phyloP scores from a whole-genome alignment of 2,329 filamentous ascomycete species.

The Trichoderma atrobrunneum region DNA sequence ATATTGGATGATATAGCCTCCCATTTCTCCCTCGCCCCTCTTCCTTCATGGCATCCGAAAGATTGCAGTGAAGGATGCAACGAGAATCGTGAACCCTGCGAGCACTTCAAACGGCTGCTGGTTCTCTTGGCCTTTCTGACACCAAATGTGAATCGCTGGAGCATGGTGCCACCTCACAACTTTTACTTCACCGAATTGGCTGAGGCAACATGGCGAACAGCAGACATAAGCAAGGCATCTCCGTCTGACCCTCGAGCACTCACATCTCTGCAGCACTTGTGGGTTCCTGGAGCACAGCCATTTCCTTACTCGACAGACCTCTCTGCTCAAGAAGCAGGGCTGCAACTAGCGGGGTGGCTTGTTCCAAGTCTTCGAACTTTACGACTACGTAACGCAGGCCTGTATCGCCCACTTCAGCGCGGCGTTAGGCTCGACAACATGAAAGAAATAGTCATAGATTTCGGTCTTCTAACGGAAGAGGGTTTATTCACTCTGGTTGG shows the following conservation, averaged over 20 bases:
- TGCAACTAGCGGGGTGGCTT: neutral
- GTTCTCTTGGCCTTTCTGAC: neutral
- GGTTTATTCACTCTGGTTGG: neutral
- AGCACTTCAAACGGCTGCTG: neutral
- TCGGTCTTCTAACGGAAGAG: neutral
- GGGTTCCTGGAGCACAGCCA: neutral
- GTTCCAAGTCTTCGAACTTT: conserved; percentile 1
- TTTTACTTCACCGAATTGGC: neutral
- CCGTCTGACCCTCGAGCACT: neutral
- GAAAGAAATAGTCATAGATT: conserved; percentile 1
- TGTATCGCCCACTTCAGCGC: neutral
- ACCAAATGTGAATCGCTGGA: neutral
- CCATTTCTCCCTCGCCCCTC: neutral
- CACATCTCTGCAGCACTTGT: neutral
- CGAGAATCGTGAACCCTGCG: neutral
- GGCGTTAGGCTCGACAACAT: neutral
- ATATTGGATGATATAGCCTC: neutral
- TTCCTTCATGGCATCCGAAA: neutral
- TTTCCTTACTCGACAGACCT: neutral
- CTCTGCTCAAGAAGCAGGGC: neutral
- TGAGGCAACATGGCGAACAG: neutral
- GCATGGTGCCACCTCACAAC: neutral
- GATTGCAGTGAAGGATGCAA: neutral
- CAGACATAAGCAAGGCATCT: neutral
- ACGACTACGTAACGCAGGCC: neutral